These are phyloP conservation scores for Coelastrella sp. DNA, from an alignment of 139 green algal species.

Conservation along the genomic window DNA sequence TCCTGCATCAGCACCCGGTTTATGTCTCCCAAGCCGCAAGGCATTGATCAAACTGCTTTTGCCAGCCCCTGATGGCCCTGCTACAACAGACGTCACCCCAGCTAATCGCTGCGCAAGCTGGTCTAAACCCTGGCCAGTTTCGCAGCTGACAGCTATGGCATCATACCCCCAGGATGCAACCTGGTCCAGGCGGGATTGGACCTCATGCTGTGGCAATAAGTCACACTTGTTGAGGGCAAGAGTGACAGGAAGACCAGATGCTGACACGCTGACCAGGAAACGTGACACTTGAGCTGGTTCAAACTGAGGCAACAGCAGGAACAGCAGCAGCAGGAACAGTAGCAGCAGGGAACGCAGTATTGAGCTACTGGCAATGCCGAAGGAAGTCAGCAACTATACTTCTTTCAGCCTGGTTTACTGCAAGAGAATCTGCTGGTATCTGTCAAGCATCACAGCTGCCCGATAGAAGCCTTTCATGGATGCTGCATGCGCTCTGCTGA, in stretches of 20 bases:
- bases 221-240: conserved; percentile 97
- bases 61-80: conserved; percentile 92
- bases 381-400: neutral
- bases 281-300: conserved; percentile 81
- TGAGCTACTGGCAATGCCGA: neutral
- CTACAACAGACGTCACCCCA: conserved; percentile 79
- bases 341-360: neutral
- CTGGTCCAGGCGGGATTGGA: conserved; percentile 51
- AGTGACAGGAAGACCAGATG: conserved; percentile 79
- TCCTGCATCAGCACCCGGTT: neutral
- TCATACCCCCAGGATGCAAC: conserved; percentile 75
- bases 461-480: neutral
- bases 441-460: neutral
- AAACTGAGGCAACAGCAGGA: conserved; percentile 61
- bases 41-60: conserved; percentile 98
- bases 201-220: conserved; percentile 65
- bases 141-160: conserved; percentile 77
- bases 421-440: neutral
- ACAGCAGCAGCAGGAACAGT: neutral
- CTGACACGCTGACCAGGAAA: conserved; percentile 91
- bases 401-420: neutral
- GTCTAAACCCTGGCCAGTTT: conserved; percentile 71
- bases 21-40: conserved; percentile 51
- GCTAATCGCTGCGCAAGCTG: conserved; percentile 62
- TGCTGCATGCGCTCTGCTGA: conserved; percentile 20